Evolutionary conservation across 2,329 filamentous ascomycete species (phyloP).

Genomic region (Tolypocladium nubicola): DNA sequence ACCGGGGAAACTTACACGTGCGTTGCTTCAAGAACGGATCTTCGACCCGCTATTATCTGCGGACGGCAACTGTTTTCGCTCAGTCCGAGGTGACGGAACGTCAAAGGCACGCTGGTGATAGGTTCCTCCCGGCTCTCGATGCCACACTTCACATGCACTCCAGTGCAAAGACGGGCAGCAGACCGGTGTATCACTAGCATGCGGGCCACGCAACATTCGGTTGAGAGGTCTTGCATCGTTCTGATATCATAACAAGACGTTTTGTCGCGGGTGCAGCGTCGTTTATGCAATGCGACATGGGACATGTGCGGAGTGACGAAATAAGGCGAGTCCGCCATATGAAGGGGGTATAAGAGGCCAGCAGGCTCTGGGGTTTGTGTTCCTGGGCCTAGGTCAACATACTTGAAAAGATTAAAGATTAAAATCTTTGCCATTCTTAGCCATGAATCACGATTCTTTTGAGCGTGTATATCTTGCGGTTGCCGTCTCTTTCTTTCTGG

Average conservation of each 20-base stretch:
- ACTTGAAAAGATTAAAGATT: background rate
- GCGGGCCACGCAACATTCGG: background rate
- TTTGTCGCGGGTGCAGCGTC: background rate
- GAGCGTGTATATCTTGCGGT: background rate
- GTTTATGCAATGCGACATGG: background rate
- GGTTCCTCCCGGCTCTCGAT: background rate
- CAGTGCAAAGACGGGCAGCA: background rate
- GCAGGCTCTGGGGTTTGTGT: background rate
- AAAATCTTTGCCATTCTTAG: background rate
- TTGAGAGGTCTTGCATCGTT: background rate
- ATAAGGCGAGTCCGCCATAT: background rate
- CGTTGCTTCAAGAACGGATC: background rate
- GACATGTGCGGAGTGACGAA: background rate
- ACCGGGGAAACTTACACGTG: background rate
- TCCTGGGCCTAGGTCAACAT: background rate
- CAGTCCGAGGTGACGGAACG: background rate
- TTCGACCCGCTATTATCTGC: background rate
- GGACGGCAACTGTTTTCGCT: too few relatives aligned
- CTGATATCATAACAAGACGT: background rate
- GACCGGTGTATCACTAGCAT: background rate
- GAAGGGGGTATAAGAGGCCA: background rate
- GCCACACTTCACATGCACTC: background rate
- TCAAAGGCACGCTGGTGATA: background rate
- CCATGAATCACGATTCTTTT: background rate
- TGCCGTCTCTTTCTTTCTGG: background rate